These are phyloP conservation scores for Mimosa bimucronata DNA, from an alignment of 306 rosid genomes.

Conservation along the genomic window DNA sequence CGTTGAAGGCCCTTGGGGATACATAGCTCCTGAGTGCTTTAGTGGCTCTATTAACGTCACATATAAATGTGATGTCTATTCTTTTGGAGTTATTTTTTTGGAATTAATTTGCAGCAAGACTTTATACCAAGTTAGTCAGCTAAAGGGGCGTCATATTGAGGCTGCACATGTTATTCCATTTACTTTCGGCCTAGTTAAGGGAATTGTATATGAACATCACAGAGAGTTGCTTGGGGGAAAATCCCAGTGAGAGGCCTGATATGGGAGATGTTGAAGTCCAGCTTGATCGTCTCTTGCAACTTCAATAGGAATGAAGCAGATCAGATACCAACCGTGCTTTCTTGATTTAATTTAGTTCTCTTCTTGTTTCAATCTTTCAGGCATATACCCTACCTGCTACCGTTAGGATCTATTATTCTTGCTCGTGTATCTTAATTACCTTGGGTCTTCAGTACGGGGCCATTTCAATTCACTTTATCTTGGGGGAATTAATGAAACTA, in stretches of 20 bases:
- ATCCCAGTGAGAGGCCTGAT: slow-evolving; percentile 25
- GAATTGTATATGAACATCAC: slow-evolving; percentile 17
- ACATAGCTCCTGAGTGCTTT: slow-evolving; percentile 49
- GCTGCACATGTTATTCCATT: neutral
- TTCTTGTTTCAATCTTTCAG: neutral
- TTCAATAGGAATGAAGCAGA: slow-evolving; percentile 27
- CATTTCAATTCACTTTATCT: too few species aligned
- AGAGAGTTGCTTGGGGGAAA: neutral
- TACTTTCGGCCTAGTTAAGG: neutral
- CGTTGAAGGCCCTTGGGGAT: slow-evolving; percentile 4
- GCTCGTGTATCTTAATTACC: too few species aligned
- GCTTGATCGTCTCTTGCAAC: slow-evolving; percentile 33
- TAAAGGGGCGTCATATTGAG: neutral
- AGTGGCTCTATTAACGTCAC: neutral
- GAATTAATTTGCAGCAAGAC: slow-evolving; percentile 27
- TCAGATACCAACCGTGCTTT: slow-evolving; percentile 2
- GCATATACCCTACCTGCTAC: too few species aligned
- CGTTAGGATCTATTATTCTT: too few species aligned
- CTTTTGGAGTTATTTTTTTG: slow-evolving; percentile 36
- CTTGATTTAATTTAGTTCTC: neutral
- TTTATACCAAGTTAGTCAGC: too few species aligned
- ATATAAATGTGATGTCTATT: slow-evolving; percentile 34
- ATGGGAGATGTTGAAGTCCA: slow-evolving; percentile 45
- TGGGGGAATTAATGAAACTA: too few species aligned
- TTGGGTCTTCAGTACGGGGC: too few species aligned